These are phyloP conservation scores for Pseudocercospora fuligena DNA, from an alignment of 2,329 filamentous ascomycete species.

Conservation along the genomic window DNA sequence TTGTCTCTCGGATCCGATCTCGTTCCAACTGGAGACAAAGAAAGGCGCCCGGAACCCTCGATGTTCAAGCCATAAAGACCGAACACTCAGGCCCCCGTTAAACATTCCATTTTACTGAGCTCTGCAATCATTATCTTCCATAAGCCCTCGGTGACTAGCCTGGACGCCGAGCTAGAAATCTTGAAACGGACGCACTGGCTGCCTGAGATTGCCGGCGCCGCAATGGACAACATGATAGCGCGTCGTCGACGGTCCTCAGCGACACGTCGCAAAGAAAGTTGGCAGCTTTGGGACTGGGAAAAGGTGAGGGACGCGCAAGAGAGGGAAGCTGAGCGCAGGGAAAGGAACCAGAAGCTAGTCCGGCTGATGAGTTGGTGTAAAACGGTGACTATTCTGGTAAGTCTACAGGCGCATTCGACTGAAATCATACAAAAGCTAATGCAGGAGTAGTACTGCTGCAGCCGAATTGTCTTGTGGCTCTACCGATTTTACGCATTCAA, in stretches of 20 bases:
- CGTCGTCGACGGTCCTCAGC: not conserved
- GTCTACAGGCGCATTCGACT: not conserved
- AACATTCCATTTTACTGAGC: not conserved
- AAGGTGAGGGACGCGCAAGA: not conserved
- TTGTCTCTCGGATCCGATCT: not conserved
- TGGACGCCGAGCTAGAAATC: not conserved
- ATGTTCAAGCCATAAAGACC: not conserved
- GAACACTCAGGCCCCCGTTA: not conserved
- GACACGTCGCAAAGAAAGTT: conserved; percentile 10
- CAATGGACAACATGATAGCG: conserved; percentile 7
- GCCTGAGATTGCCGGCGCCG: not conserved
- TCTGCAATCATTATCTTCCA: not conserved
- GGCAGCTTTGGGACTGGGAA: conserved; percentile 7
- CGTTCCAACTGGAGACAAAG: not conserved
- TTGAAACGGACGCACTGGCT: not conserved
- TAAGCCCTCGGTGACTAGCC: not conserved
- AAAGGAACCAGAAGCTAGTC: not conserved
- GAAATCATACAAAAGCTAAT: not conserved
- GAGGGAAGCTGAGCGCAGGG: not conserved
- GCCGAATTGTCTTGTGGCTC: not conserved
- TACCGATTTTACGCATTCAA: not conserved
- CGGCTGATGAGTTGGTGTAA: not conserved
- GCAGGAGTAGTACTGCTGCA: not conserved
- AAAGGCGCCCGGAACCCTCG: not conserved
- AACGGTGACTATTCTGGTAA: not conserved